A percentile compares a stretch with the other conserved stretches of the same genome.
phyloP scores from a whole-genome alignment of 345 rosid species.

The Salix viminalis region DNA sequence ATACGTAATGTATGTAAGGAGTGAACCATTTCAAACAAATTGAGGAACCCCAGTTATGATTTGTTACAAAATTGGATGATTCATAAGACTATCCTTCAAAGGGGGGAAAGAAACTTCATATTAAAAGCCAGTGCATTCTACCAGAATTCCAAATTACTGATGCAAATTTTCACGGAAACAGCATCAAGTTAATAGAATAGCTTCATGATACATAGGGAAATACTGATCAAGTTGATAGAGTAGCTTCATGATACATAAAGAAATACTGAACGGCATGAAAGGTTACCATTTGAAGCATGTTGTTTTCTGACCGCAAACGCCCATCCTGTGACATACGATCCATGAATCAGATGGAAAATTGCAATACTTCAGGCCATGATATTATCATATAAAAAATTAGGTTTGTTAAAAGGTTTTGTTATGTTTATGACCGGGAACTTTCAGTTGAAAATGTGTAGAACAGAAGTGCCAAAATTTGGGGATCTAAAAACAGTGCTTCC shows the following conservation, averaged over 20 bases:
- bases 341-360: constrained; percentile 3
- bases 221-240: neutral
- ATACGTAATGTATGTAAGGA: neutral
- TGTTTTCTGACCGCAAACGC: constrained; percentile 60
- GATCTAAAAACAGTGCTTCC: neutral
- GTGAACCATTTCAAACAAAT: neutral
- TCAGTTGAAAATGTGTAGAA: neutral
- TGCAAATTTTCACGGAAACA: constrained; percentile 3
- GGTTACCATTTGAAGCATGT: constrained; percentile 84
- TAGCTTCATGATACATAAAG: constrained; percentile 7
- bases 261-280: neutral
- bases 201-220: constrained; percentile 10
- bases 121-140: neutral
- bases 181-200: neutral
- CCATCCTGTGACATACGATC: constrained; percentile 40
- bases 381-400: neutral
- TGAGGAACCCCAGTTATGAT: neutral
- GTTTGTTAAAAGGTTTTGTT: neutral
- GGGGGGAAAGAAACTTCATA: neutral
- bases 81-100: neutral
- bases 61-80: neutral
- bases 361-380: neutral
- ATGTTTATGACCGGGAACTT: neutral
- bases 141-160: neutral
- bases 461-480: neutral